phyloP scores from a whole-genome alignment of 305 asterid genomes.

The Rubia balearica region DNA sequence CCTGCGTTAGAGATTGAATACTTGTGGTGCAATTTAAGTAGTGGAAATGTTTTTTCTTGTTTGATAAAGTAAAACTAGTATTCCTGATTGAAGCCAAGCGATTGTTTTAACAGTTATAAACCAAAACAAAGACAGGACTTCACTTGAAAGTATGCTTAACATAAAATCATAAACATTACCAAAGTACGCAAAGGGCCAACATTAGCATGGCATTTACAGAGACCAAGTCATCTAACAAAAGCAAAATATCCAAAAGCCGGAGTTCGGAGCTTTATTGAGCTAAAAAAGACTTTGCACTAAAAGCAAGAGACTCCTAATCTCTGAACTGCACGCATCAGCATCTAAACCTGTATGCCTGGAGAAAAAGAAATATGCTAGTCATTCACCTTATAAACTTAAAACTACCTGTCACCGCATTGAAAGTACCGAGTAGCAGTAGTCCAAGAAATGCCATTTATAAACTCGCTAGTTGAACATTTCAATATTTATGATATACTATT shows the following conservation, averaged over 20 bases:
- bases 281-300: no score
- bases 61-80: no score
- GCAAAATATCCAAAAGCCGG: not conserved
- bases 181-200: not conserved
- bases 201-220: not conserved
- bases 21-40: no score
- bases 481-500: not conserved
- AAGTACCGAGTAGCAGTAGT: not conserved
- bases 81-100: no score
- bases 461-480: not conserved
- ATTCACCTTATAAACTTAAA: not conserved
- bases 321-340: not conserved
- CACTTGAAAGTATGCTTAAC: no score
- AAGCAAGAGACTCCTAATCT: not conserved
- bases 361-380: not conserved
- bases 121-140: no score
- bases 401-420: not conserved
- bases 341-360: not conserved
- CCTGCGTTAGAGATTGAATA: no score
- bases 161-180: no score
- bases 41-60: no score
- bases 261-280: no score
- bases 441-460: not conserved
- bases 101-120: no score
- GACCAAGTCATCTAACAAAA: not conserved